A percentile compares a stretch with the other conserved stretches of the same genome.
Evolutionary conservation across 2,329 filamentous ascomycete species (phyloP).

Genomic region (Sporothrix globosa): DNA sequence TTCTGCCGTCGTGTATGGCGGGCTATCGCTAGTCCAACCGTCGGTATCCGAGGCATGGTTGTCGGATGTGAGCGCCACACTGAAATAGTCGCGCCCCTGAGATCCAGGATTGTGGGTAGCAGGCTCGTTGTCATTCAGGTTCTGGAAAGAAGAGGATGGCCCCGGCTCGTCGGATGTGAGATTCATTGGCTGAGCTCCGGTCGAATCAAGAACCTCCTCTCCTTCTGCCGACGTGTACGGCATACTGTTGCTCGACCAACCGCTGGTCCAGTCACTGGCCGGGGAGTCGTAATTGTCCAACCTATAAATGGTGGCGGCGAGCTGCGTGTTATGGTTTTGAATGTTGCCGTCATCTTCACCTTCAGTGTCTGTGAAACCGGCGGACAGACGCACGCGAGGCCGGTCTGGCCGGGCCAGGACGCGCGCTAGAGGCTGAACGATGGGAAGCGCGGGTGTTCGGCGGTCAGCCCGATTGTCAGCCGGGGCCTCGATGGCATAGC

Average conservation of each 20-base stretch:
- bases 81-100: too few relatives aligned
- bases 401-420: neutral
- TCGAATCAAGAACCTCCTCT: neutral
- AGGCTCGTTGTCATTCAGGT: neutral
- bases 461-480: neutral
- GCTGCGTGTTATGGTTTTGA: too few relatives aligned
- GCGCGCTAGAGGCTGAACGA: neutral
- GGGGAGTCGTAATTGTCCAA: too few relatives aligned
- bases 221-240: neutral
- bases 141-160: neutral
- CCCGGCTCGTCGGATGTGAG: neutral
- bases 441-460: neutral
- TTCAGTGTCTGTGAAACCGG: conserved; percentile 9
- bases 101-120: too few relatives aligned
- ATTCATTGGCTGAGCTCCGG: too few relatives aligned
- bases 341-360: neutral
- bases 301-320: too few relatives aligned
- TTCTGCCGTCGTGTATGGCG: neutral
- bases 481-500: neutral
- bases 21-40: conserved; percentile 2
- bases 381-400: neutral
- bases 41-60: neutral
- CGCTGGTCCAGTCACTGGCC: neutral
- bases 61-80: neutral
- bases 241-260: neutral